phyloP scores from a whole-genome alignment of 345 rosid species.

The Eucalyptus pumila region DNA sequence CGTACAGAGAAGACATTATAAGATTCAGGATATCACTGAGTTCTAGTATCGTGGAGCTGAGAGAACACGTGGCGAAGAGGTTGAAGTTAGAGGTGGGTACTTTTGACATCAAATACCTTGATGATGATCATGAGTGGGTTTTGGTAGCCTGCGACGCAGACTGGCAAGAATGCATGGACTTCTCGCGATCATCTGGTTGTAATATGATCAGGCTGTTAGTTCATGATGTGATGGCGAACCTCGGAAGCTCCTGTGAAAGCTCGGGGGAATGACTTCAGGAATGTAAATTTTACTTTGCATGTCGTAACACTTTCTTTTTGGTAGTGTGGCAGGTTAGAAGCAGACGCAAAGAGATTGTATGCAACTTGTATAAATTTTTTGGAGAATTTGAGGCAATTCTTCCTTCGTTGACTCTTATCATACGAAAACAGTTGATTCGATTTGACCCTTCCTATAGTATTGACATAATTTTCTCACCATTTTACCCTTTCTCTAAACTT shows the following conservation, averaged over 20 bases:
- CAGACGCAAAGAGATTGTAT: neutral
- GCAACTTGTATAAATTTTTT: neutral
- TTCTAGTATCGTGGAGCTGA: slow-evolving; percentile 46
- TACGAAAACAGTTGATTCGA: neutral
- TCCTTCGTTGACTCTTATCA: neutral
- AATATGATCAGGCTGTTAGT: slow-evolving; percentile 48
- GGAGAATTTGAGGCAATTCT: neutral
- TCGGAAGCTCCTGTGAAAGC: slow-evolving; percentile 92
- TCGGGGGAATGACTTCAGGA: slow-evolving; percentile 24
- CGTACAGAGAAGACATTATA: slow-evolving; percentile 69
- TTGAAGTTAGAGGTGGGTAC: slow-evolving; percentile 63
- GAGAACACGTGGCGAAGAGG: slow-evolving; percentile 84
- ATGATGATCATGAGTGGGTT: slow-evolving; percentile 83
- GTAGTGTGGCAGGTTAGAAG: neutral
- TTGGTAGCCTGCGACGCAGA: slow-evolving; percentile 76
- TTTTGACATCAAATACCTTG: slow-evolving; percentile 73
- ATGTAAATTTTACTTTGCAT: neutral
- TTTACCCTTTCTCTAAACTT: neutral
- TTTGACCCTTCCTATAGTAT: neutral
- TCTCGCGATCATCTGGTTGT: slow-evolving; percentile 52
- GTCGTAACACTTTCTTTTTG: neutral
- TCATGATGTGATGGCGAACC: slow-evolving; percentile 51
- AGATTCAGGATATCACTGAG: slow-evolving; percentile 54
- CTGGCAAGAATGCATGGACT: slow-evolving; percentile 67
- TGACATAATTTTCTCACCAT: neutral